Evolutionary conservation across 306 rosid species (phyloP), one percentile per base, ranked within the genome.

Genomic region (Mucuna pruriens): DNA sequence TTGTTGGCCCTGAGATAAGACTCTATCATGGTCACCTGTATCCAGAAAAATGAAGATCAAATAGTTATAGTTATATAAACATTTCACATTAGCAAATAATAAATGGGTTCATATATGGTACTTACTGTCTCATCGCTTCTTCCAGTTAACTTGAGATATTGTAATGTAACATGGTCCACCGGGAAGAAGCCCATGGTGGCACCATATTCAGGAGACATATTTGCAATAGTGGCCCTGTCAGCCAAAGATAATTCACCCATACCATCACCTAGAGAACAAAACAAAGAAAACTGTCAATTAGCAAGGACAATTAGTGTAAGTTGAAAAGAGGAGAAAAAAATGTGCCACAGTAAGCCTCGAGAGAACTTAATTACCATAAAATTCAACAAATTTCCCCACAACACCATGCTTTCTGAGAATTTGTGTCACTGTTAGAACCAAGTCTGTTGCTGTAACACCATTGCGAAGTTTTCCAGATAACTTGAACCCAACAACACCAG

Each of bases 181-280:
- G 98, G 97, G 85, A 95, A 95, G 91, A 93, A 95, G 16, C 98
- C 99, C 99, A 96, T 96, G 44, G 99, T 93, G 80, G 98, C 99
- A 83, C 99, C 99, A 88, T 96, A 96, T 70, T 96, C 99, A 2
- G 98, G 99, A 83, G 99, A 90, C 99, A 96, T 96, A 78, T 96
- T 96, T 60, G 99, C 99, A 79, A 96, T 96, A 46, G 99, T 96
- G 65, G 99, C 98, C 87, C 99, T 85, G 80, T 96, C 99, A 84
- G 99, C 98, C 83, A 95, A 85, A 31, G 99, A 90, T 80, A 95
- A 85, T 74, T 90, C 84, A 70, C 91, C 89, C 99, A 96, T 91
- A 79, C 99, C 99, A 83, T 87, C 94, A 70, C 99, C 99, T 96
- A 77, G 79, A 70, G 79, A 80, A 87, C 60, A 87, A 45, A 73